These are phyloP conservation scores for Carallia pectinifolia DNA, from an alignment of 345 rosid genomes.

Conservation along the genomic window DNA sequence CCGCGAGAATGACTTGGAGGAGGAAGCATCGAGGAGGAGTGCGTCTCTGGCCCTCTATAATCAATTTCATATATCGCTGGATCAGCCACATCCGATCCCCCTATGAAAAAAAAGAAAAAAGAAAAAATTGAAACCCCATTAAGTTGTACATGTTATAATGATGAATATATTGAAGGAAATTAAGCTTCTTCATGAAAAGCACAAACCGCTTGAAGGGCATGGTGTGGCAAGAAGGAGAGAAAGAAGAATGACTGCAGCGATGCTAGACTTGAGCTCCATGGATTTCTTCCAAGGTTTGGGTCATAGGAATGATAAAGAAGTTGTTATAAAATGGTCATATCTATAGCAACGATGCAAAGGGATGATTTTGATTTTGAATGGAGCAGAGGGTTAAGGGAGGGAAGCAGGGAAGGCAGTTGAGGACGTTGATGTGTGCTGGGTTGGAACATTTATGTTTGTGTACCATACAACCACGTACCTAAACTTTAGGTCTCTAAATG, in stretches of 20 bases:
- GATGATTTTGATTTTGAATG: not conserved
- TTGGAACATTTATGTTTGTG: constrained; percentile 35
- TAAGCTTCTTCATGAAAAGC: too few relatives aligned
- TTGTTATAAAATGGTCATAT: not conserved
- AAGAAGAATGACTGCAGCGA: constrained; percentile 22
- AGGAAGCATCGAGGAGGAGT: constrained; percentile 37
- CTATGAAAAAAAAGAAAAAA: not conserved
- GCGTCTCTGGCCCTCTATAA: constrained; percentile 60
- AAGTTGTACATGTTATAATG: not conserved
- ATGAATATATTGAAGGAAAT: too few relatives aligned
- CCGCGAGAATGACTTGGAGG: constrained; percentile 40
- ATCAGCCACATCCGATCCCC: constrained; percentile 13
- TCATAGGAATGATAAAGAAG: not conserved
- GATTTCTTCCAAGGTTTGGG: not conserved
- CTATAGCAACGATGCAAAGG: too few relatives aligned
- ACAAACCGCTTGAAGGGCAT: constrained; percentile 25
- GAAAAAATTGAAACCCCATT: not conserved
- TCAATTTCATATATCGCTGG: constrained; percentile 43
- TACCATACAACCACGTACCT: constrained; percentile 9
- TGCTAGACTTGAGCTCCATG: constrained; percentile 30
- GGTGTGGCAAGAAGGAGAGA: constrained; percentile 31
- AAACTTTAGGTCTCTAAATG: constrained; percentile 1
- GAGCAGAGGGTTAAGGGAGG: not conserved
- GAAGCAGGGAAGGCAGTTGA: not conserved
- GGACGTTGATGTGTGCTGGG: constrained; percentile 25